Conservation (phyloP, 768 basidiomycete species). For the Inosperma sp. region DNA sequence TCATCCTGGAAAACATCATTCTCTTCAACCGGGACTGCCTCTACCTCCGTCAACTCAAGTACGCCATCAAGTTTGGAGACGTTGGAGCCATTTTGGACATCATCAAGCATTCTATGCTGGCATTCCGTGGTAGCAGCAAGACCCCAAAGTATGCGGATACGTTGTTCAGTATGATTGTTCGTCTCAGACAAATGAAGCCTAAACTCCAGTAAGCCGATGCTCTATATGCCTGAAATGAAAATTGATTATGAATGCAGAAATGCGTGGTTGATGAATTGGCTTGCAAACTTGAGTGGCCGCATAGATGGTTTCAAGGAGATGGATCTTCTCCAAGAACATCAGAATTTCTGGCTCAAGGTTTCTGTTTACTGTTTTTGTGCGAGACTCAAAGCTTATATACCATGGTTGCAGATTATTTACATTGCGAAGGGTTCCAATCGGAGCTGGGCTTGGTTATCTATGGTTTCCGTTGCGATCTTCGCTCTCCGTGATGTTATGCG, state of each 20-base stretch:
- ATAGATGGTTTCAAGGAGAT: slow-evolving; percentile 22
- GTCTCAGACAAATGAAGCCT: slow-evolving; percentile 13
- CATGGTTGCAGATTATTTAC: slow-evolving; percentile 19
- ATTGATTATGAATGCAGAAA: neutral
- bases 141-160: slow-evolving; percentile 20
- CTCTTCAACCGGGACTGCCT: slow-evolving; percentile 16
- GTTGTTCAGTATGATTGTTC: slow-evolving; percentile 10
- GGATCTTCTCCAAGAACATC: slow-evolving; percentile 22
- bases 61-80: slow-evolving; percentile 16
- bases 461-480: slow-evolving; percentile 17
- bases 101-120: slow-evolving; percentile 12
- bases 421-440: slow-evolving; percentile 15
- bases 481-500: slow-evolving; percentile 15
- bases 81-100: slow-evolving; percentile 15
- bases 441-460: slow-evolving; percentile 16
- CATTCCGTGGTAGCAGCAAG: slow-evolving; percentile 16
- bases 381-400: too few relatives aligned
- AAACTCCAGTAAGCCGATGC: slow-evolving; percentile 8
- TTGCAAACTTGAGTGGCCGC: slow-evolving; percentile 17
- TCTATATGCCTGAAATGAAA: neutral
- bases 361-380: neutral
- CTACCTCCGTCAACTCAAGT: slow-evolving; percentile 13
- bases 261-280: slow-evolving; percentile 21
- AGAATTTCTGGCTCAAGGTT: slow-evolving; percentile 25
- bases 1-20: slow-evolving; percentile 14